Percentiles rank a stretch among this genome's conserved stretches.
Conservation (phyloP, 192 early-diverging fungal genomes). For the Coemansia sp. region DNA sequence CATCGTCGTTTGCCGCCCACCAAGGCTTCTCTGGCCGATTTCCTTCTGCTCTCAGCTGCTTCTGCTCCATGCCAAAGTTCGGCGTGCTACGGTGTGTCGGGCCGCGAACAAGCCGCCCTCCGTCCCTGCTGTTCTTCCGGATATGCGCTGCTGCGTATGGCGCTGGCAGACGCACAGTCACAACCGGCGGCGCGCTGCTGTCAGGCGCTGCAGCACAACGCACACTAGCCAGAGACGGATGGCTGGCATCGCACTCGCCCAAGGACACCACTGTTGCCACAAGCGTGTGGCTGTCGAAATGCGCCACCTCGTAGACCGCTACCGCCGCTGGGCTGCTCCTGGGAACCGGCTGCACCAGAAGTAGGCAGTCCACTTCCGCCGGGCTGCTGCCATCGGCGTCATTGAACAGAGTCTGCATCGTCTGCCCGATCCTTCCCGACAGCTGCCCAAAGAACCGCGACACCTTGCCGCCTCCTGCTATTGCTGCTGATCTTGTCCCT, state of each 20-base stretch:
- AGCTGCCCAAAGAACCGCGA: conserved; percentile 12
- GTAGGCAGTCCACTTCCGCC: not conserved
- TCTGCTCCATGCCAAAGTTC: too few species aligned
- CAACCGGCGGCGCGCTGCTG: not conserved
- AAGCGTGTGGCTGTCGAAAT: not conserved
- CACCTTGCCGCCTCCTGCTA: not conserved
- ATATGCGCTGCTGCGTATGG: too few species aligned
- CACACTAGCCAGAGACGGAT: conserved; percentile 17
- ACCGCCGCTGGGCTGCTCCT: conserved; percentile 4
- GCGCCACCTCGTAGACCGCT: conserved; percentile 10
- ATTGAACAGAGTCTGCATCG: conserved; percentile 2
- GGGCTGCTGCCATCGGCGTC: not conserved
- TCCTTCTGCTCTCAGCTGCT: not conserved
- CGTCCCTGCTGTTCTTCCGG: not conserved
- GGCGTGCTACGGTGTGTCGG: not conserved
- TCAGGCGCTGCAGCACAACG: not conserved
- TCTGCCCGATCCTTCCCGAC: conserved; percentile 5
- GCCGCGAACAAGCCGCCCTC: too few species aligned
- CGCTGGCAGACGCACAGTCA: not conserved
- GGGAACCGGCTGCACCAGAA: conserved; percentile 1
- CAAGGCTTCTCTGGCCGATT: not conserved
- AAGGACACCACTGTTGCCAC: not conserved
- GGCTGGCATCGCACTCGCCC: conserved; percentile 7
- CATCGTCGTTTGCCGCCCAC: conserved; percentile 8
- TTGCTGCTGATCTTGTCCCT: not conserved